Evolutionary conservation across 805 yeast genomes (phyloP).

Genomic region (Cyberlindnera meyerae): DNA sequence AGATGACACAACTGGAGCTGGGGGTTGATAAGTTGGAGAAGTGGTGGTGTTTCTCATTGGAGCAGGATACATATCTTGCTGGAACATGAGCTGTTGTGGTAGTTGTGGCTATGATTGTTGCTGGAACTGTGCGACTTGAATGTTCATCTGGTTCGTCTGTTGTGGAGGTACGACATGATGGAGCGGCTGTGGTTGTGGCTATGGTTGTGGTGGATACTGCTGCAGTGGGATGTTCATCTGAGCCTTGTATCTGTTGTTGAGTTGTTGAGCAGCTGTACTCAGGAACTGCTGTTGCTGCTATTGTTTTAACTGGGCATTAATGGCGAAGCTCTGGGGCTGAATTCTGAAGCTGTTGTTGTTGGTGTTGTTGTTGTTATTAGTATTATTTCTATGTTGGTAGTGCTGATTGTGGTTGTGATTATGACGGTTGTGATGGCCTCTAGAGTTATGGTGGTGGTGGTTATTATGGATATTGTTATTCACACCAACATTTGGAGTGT

Average conservation of each 20-base stretch:
- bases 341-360: slow-evolving; percentile 5
- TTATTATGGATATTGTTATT: slow-evolving; percentile 8
- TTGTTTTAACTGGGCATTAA: slow-evolving; percentile 23
- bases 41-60: slow-evolving; percentile 19
- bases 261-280: slow-evolving; percentile 15
- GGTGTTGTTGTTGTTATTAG: slow-evolving; percentile 1
- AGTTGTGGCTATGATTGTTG: slow-evolving; percentile 8
- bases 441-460: slow-evolving; percentile 7
- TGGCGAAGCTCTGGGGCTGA: slow-evolving; percentile 16
- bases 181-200: too few species aligned
- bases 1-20: slow-evolving; percentile 16
- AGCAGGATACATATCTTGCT: not conserved
- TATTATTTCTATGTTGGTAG: slow-evolving; percentile 3
- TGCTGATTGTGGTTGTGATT: slow-evolving; percentile 8
- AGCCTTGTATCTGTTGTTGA: slow-evolving; percentile 19
- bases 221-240: not conserved
- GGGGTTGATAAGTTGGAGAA: slow-evolving; percentile 14
- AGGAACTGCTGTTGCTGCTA: slow-evolving; percentile 23
- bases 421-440: slow-evolving; percentile 5
- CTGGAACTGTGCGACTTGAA: slow-evolving; percentile 5
- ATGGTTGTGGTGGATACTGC: not conserved
- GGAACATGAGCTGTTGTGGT: slow-evolving; percentile 11
- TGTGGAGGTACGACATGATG: too few species aligned
- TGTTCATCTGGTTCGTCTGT: too few species aligned
- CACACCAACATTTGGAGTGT: slow-evolving; percentile 26